Base-by-base conservation (phyloP, 2,329 filamentous ascomycete species). In the Epichloe baconii region DNA sequence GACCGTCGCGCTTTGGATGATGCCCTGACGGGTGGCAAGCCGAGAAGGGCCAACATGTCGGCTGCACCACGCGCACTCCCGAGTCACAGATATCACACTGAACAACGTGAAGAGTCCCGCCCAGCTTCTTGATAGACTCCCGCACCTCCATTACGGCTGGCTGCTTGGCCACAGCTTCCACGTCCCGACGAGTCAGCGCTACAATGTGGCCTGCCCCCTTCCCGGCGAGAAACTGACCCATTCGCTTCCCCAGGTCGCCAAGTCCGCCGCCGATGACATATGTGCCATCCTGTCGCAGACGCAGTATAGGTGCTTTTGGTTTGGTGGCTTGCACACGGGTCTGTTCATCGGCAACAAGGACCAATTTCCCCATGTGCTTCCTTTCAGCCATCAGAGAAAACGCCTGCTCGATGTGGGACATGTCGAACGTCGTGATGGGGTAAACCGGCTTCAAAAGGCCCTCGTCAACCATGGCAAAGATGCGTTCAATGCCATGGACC, bases 301-400 rank as follows among this genome's bases (percentile, higher is more conserved):
- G 19, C 74, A 21, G 76, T 68, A 40, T 77, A 64, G 46, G 77
- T 61, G 57, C 77, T 77, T 1, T 72, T 71, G 3, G 67, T 70
- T 52, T 75, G 5, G 15, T 12, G 19, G 37, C 37, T 17, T 14
- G 14, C 37, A 44, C 42, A 5, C 6, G 12, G 31, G 14, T 23
- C 8, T 26, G 11, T 8, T 45, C 26, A 8, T 26, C 3, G n/a
- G 23, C n/a, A 6, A 14, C 44, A 12, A 47, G 12, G 12, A 47
- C 34, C 19, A 47, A 11, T 35, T 47, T 47, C 3, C 47, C 37
- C 11, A 34, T 35, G 31, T 34, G 36, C 23, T 42, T 49, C 4
- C 23, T 17, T 4, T 15, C 11, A 6, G 19, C n/a, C 17, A 49
- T 26, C 6, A 41, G 21, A 57, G 55, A 1, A 66, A 55, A 5